These are phyloP conservation scores for Halophytophthora polymorphica DNA, from an alignment of 352 stramenopile genomes.

Conservation along the genomic window DNA sequence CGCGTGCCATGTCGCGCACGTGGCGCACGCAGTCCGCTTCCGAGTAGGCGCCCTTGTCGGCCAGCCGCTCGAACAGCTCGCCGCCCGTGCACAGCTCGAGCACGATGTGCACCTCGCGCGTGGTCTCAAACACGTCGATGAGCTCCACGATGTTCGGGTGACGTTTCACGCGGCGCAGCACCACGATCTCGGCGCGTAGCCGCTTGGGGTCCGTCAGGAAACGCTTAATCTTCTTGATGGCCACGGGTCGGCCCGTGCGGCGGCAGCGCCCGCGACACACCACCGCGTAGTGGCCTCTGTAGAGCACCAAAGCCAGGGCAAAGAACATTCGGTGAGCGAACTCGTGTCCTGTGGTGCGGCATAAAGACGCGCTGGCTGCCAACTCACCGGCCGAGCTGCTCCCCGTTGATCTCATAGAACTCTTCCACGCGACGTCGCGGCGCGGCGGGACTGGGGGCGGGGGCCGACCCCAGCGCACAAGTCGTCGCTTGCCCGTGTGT, in stretches of 20 bases:
- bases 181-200: constrained; percentile 59
- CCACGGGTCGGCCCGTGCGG: constrained; percentile 47
- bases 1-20: constrained; percentile 59
- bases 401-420: constrained; percentile 50
- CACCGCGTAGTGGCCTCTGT: constrained; percentile 67
- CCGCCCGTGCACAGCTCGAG: constrained; percentile 80
- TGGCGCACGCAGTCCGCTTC: constrained; percentile 79
- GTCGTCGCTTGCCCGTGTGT: background rate
- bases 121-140: constrained; percentile 79
- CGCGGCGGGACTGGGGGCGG: constrained; percentile 8
- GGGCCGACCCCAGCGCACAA: background rate
- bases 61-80: constrained; percentile 79
- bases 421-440: constrained; percentile 44
- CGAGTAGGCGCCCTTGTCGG: constrained; percentile 78
- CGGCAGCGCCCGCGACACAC: constrained; percentile 57
- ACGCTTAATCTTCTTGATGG: constrained; percentile 84
- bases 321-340: background rate
- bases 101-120: constrained; percentile 72
- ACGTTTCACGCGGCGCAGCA: constrained; percentile 48
- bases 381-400: constrained; percentile 45
- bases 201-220: constrained; percentile 74
- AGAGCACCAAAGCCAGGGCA: background rate
- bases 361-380: background rate
- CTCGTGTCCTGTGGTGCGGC: background rate
- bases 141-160: constrained; percentile 81